Percentiles rank a stretch among this genome's conserved stretches.
phyloP scores from a whole-genome alignment of 1,139 yeast species.

The Meyerozyma athensensis region DNA sequence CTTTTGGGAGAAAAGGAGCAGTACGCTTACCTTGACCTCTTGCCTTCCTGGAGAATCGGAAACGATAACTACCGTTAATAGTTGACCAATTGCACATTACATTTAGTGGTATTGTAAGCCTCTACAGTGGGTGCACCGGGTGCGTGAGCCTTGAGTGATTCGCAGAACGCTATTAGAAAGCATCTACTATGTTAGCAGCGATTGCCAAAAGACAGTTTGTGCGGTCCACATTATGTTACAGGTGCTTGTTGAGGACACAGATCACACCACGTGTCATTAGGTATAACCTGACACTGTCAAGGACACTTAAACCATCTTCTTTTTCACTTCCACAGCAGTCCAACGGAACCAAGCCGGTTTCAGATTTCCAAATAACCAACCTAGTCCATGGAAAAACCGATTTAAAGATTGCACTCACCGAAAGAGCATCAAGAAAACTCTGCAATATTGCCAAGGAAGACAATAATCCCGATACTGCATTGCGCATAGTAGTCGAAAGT shows the following conservation, averaged over 20 bases:
- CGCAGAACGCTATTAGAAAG: neutral
- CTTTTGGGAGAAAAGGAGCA: slow-evolving; percentile 76
- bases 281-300: neutral
- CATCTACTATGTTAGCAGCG: neutral
- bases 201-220: neutral
- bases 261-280: neutral
- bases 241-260: neutral
- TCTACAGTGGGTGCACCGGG: slow-evolving; percentile 1
- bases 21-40: slow-evolving; percentile 69
- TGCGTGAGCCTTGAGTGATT: too few species aligned
- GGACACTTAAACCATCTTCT: neutral
- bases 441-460: slow-evolving; percentile 55
- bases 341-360: neutral
- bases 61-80: slow-evolving; percentile 29
- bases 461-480: slow-evolving; percentile 53
- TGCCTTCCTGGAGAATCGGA: slow-evolving; percentile 63
- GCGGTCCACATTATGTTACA: neutral
- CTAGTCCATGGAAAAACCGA: slow-evolving; percentile 18
- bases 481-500: slow-evolving; percentile 81
- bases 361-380: neutral
- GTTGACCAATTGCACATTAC: neutral
- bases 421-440: slow-evolving; percentile 46
- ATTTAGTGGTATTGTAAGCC: neutral
- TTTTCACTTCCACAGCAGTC: neutral
- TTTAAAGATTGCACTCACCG: slow-evolving; percentile 36